Evolutionary conservation across 208 protist species (phyloP).

Genomic region (Crithidia sp.): DNA sequence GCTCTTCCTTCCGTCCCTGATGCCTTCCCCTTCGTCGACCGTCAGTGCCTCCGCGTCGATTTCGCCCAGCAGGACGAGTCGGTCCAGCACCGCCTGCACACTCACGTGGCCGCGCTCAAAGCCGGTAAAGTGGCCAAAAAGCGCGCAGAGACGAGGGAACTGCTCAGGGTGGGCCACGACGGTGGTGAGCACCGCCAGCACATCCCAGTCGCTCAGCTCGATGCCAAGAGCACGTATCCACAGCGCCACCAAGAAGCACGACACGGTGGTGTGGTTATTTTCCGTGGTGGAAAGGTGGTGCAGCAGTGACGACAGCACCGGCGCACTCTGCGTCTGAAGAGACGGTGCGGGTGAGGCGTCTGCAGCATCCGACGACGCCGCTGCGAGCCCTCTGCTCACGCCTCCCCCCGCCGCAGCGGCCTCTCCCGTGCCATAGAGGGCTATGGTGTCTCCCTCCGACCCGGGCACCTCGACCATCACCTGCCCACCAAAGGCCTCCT

Average conservation of each 20-base stretch:
- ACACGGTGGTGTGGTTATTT: conserved; percentile 34
- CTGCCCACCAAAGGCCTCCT: conserved; percentile 59
- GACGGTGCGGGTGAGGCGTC: background rate
- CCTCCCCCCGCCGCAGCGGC: background rate
- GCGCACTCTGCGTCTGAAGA: conserved; percentile 26
- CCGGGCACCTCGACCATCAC: conserved; percentile 36
- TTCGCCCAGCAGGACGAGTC: conserved; percentile 46
- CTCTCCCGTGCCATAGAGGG: conserved; percentile 35
- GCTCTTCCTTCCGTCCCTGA: background rate
- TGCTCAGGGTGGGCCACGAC: conserved; percentile 54
- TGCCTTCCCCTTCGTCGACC: background rate
- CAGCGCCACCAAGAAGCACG: conserved; percentile 61
- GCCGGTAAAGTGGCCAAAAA: conserved; percentile 51
- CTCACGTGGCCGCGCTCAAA: conserved; percentile 47
- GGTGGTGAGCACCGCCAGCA: conserved; percentile 46
- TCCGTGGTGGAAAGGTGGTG: conserved; percentile 66
- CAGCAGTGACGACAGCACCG: conserved; percentile 76
- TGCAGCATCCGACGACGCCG: background rate
- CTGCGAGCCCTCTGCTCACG: too few relatives aligned
- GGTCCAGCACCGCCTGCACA: conserved; percentile 55
- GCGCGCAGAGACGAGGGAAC: conserved; percentile 64
- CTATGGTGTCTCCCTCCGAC: conserved; percentile 48
- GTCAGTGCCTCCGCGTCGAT: background rate
- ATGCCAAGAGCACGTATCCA: conserved; percentile 82
- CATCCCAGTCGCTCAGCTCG: conserved; percentile 80